A percentile compares a stretch with the other conserved stretches of the same genome.
These are phyloP conservation scores for Clarireedia homoeocarpa DNA, from an alignment of 2,329 filamentous ascomycete species.

Conservation along the genomic window DNA sequence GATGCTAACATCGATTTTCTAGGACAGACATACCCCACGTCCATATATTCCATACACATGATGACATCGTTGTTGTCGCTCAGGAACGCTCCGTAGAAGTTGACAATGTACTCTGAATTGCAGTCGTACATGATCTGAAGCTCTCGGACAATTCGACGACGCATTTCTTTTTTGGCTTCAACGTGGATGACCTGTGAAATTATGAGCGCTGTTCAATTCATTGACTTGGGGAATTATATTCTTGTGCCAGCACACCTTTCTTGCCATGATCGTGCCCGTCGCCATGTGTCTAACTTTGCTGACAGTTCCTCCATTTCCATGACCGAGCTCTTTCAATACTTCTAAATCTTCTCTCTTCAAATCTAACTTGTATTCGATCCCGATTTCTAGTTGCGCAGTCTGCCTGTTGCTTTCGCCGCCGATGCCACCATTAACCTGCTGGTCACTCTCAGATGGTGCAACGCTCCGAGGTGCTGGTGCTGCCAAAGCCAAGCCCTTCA, in stretches of 20 bases:
- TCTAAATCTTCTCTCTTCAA: conserved; percentile 86
- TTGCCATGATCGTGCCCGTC: conserved; percentile 93
- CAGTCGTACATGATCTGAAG: conserved; percentile 98
- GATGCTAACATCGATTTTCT: background rate
- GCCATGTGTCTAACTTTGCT: conserved; percentile 95
- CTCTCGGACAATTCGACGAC: conserved; percentile 93
- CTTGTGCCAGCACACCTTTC: conserved; percentile 60
- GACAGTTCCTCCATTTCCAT: conserved; percentile 94
- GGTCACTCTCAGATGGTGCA: conserved; percentile 65
- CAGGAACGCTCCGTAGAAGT: conserved; percentile 94
- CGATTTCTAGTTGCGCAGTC: conserved; percentile 77
- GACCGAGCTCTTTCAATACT: conserved; percentile 87
- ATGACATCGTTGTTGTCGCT: conserved; percentile 97
- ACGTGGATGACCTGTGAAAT: conserved; percentile 79
- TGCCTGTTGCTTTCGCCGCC: conserved; percentile 47
- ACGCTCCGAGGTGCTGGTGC: conserved; percentile 65
- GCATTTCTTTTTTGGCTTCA: conserved; percentile 93
- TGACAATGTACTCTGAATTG: conserved; percentile 94
- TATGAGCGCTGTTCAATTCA: conserved; percentile 1
- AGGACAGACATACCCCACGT: conserved; percentile 72
- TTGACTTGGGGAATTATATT: background rate
- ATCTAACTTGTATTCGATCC: conserved; percentile 93
- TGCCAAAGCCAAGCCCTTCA: conserved; percentile 87
- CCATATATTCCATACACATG: conserved; percentile 99
- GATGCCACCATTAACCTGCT: conserved; percentile 53